phyloP scores from a whole-genome alignment of 73 alveolate species.

The Halteria grandinella region DNA sequence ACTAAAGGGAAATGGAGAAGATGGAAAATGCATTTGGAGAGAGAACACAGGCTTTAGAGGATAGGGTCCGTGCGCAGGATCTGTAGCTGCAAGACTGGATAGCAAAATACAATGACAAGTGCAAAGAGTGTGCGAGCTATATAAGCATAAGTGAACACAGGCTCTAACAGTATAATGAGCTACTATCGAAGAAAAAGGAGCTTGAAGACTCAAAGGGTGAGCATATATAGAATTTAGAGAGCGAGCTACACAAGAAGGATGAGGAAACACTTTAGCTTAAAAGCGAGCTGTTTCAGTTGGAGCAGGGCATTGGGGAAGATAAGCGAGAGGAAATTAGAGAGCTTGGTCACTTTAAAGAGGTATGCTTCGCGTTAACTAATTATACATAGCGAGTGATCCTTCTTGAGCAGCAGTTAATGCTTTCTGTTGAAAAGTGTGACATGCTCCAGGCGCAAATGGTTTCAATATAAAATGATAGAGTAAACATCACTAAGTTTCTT shows the following conservation, averaged over 20 bases:
- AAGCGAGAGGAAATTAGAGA: too few relatives aligned
- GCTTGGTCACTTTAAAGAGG: too few relatives aligned
- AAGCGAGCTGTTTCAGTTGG: too few relatives aligned
- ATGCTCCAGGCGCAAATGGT: too few relatives aligned
- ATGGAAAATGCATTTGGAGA: background rate
- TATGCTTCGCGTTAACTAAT: too few relatives aligned
- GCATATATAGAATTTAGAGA: conserved; percentile 22
- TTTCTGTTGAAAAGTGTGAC: too few relatives aligned
- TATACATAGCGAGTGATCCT: too few relatives aligned
- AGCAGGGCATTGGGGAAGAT: too few relatives aligned
- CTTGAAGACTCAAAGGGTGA: conserved; percentile 8
- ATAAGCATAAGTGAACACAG: background rate
- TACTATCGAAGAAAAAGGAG: conserved; percentile 6
- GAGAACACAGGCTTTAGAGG: background rate
- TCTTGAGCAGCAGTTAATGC: too few relatives aligned
- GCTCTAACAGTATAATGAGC: conserved; percentile 2
- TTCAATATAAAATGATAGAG: too few relatives aligned
- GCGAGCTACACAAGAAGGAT: background rate
- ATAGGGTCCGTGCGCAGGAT: background rate
- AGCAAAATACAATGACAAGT: conserved; percentile 9
- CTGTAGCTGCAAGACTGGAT: conserved; percentile 12
- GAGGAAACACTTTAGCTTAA: background rate
- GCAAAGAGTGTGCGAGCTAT: conserved; percentile 20
- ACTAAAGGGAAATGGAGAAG: conserved; percentile 32
- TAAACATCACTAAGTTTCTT: too few relatives aligned